Evolutionary conservation across 495 filamentous ascomycete genomes (phyloP).

Genomic region (Haplographium delicatum): DNA sequence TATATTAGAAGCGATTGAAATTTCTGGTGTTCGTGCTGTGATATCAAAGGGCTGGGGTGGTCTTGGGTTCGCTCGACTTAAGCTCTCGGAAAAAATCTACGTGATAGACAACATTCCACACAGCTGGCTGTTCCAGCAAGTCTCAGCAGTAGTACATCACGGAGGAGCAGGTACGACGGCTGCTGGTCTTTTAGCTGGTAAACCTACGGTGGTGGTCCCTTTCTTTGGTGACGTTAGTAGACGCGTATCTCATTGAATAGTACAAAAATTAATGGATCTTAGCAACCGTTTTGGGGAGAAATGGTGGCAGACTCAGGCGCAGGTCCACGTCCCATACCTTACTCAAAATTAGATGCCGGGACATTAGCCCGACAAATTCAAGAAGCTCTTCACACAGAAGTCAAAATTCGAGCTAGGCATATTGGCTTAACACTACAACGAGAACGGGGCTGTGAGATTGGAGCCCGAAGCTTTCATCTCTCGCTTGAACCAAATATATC

Average conservation of each 20-base stretch:
- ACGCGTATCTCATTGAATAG: not conserved
- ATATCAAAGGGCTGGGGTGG: conserved; percentile 77
- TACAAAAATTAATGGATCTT: not conserved
- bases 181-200: conserved; percentile 57
- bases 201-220: conserved; percentile 68
- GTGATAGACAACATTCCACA: conserved; percentile 64
- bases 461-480: conserved; percentile 60
- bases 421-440: conserved; percentile 53
- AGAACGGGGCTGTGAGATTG: conserved; percentile 58
- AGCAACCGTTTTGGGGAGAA: conserved; percentile 75
- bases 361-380: conserved; percentile 56
- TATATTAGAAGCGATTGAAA: conserved; percentile 60
- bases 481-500: conserved; percentile 52
- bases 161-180: conserved; percentile 69
- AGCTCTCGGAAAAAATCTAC: conserved; percentile 47
- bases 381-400: conserved; percentile 47
- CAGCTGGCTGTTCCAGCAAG: conserved; percentile 71
- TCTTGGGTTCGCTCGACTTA: conserved; percentile 43
- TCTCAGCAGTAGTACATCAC: conserved; percentile 73
- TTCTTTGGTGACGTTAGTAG: conserved; percentile 66
- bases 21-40: conserved; percentile 62
- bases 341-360: conserved; percentile 51
- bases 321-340: conserved; percentile 63
- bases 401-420: conserved; percentile 45
- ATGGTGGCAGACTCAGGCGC: conserved; percentile 66